These are phyloP conservation scores for Xylaria multiplex DNA, from an alignment of 2,329 filamentous ascomycete genomes.

Conservation along the genomic window DNA sequence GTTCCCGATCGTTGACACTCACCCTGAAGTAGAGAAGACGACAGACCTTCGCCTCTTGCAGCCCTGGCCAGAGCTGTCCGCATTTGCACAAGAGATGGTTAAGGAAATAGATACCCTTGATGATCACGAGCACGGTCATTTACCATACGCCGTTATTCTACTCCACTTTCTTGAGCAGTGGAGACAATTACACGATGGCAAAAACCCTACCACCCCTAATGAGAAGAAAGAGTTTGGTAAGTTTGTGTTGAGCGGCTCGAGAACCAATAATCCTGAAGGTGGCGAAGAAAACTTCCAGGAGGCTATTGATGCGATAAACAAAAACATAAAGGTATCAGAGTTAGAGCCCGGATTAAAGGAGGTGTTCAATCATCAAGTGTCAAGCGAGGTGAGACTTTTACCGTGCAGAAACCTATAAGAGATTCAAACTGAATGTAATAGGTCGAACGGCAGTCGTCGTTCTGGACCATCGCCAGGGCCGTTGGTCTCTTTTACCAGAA, in stretches of 20 bases:
- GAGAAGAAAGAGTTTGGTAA: slow-evolving; percentile 88
- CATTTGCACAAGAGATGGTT: slow-evolving; percentile 74
- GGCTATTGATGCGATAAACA: slow-evolving; percentile 85
- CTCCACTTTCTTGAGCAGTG: slow-evolving; percentile 84
- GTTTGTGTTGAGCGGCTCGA: slow-evolving; percentile 72
- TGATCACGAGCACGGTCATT: slow-evolving; percentile 86
- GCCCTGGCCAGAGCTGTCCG: slow-evolving; percentile 84
- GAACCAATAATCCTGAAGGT: slow-evolving; percentile 80
- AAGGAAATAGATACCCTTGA: slow-evolving; percentile 74
- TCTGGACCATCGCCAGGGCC: slow-evolving; percentile 90
- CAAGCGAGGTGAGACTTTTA: slow-evolving; percentile 63
- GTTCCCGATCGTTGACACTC: slow-evolving; percentile 94
- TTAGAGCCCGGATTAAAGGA: slow-evolving; percentile 76
- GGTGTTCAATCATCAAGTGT: slow-evolving; percentile 75
- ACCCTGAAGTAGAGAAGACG: slow-evolving; percentile 86
- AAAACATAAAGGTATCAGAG: slow-evolving; percentile 77
- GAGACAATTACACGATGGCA: slow-evolving; percentile 75
- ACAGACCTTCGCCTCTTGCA: slow-evolving; percentile 84
- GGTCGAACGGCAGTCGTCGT: slow-evolving; percentile 66
- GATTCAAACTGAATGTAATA: slow-evolving; percentile 43
- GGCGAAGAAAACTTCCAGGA: slow-evolving; percentile 98
- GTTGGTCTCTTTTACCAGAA: slow-evolving; percentile 79
- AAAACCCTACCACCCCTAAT: slow-evolving; percentile 76
- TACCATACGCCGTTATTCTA: slow-evolving; percentile 86
- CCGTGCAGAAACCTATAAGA: slow-evolving; percentile 37